Evolutionary conservation across 2,329 filamentous ascomycete species (phyloP).

Genomic region (Daldinia sp.): DNA sequence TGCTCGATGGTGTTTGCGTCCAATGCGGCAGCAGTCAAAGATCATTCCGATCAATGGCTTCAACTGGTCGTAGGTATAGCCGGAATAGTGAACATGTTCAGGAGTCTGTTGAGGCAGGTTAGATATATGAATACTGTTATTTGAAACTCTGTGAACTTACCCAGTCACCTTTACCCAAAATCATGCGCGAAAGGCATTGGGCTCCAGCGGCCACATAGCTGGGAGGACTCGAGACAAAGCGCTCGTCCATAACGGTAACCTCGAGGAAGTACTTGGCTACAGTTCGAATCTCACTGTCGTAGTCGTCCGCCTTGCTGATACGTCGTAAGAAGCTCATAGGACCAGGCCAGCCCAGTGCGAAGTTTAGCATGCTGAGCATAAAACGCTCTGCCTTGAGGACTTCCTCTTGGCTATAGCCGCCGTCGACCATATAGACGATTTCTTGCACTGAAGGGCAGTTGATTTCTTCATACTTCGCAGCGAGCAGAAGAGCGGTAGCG

Average conservation of each 20-base stretch:
- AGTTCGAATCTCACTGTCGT: conserved; percentile 94
- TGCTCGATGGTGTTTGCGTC: conserved; percentile 83
- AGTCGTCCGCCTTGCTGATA: conserved; percentile 98
- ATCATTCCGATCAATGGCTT: conserved; percentile 81
- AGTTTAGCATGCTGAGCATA: conserved; percentile 96
- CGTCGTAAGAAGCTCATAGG: conserved; percentile 98
- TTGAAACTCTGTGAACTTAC: conserved; percentile 65
- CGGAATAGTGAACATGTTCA: conserved; percentile 90
- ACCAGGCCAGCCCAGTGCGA: conserved; percentile 97
- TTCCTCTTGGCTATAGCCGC: conserved; percentile 88
- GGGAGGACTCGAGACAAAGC: conserved; percentile 90
- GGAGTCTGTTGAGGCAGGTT: conserved; percentile 69
- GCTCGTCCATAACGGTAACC: conserved; percentile 96
- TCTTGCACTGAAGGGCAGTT: conserved; percentile 95
- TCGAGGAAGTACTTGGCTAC: conserved; percentile 98
- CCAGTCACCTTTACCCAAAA: conserved; percentile 94
- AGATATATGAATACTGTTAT: conserved; percentile 47
- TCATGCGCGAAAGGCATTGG: conserved; percentile 88
- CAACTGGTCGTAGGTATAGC: conserved; percentile 89
- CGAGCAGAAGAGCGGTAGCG: conserved; percentile 94
- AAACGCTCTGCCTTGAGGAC: conserved; percentile 97
- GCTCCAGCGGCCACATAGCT: conserved; percentile 93
- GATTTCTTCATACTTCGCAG: conserved; percentile 98
- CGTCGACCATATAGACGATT: conserved; percentile 98
- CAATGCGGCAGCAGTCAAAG: conserved; percentile 86